phyloP scores from a whole-genome alignment of 164 flowering plant species.

The Houttuynia cordata region DNA sequence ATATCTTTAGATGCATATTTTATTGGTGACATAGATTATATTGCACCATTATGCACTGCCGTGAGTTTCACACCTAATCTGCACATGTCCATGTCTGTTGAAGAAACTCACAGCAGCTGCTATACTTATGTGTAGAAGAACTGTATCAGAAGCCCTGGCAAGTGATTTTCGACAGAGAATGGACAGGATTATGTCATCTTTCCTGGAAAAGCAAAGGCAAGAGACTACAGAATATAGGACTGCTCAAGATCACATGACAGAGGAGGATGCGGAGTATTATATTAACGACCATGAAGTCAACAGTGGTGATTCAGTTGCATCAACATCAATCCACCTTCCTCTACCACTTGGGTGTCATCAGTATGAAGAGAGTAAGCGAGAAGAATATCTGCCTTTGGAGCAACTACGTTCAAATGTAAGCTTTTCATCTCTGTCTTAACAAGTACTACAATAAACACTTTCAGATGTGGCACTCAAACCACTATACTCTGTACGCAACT shows the following conservation, averaged over 20 bases:
- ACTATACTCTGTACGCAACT: too few species aligned
- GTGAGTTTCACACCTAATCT: too few species aligned
- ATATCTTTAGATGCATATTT: too few species aligned
- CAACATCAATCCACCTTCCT: slow-evolving; percentile 20
- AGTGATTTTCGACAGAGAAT: slow-evolving; percentile 56
- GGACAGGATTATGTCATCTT: slow-evolving; percentile 43
- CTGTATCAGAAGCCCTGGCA: slow-evolving; percentile 55
- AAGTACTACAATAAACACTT: not conserved
- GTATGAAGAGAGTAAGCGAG: slow-evolving; percentile 14
- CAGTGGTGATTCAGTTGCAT: slow-evolving; percentile 14
- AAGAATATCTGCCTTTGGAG: not conserved
- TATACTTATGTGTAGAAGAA: slow-evolving; percentile 34
- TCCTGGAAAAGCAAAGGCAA: slow-evolving; percentile 21
- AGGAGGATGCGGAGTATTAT: slow-evolving; percentile 21
- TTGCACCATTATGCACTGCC: too few species aligned
- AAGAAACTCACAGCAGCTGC: not conserved
- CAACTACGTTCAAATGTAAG: slow-evolving; percentile 1
- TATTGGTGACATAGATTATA: too few species aligned
- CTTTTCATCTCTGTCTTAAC: slow-evolving; percentile 26
- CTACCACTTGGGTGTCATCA: slow-evolving; percentile 15
- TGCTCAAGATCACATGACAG: slow-evolving; percentile 16
- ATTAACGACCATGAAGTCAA: slow-evolving; percentile 4
- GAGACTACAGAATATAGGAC: slow-evolving; percentile 1
- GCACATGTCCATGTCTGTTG: too few species aligned
- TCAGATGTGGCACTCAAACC: too few species aligned